Evolutionary conservation across 2,329 filamentous ascomycete species (phyloP), one percentile per base, ranked within the genome.

Genomic region (Didymella segeticola): DNA sequence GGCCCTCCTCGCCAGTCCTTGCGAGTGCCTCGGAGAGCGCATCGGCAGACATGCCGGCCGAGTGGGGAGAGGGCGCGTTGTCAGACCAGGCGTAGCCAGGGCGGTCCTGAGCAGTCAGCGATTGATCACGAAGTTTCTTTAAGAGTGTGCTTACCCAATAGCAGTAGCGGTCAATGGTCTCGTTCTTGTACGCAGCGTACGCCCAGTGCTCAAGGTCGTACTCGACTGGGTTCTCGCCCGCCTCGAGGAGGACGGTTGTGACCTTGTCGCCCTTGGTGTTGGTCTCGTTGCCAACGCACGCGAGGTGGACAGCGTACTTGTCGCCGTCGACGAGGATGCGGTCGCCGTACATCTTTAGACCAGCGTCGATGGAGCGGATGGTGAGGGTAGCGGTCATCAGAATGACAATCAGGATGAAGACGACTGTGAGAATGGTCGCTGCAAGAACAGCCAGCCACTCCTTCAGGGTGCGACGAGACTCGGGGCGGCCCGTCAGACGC

Each of bases 51-150:
- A 97, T 96, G 36, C 93, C 92, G 4, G 91, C 93, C 5, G 91
- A 96, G 65, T 96, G 88, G 0, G 95, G 95, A 5, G 93, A 97
- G 2, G 95, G 95, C 0, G 93, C 92, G 49, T 95, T 93, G 75
- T 99, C 95, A 39, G 86, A 86, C 87, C 91, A 96, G 6, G 84
- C 93, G 50, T 93, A 84, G 1, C 95, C 95, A 1, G 95, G 95
- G 19, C 95, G 89, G 72, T 99, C 95, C 53, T 51, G 23, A 12
- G 15, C 6, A 29, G n/a, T 54, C 12, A 54, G 34, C 23, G 20
- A 5, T 2, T 8, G 17, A 3, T 37, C 15, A 15, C 9, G 9
- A n/a, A 11, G 12, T 7, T 4, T 26, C 10, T 9, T 7, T 11
- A 2, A 1, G 12, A 20, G 17, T 27, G 14, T 30, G 39, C 51